These are phyloP conservation scores for Tetrahymena thermophila DNA, from an alignment of 73 alveolate species.

Conservation along the genomic window DNA sequence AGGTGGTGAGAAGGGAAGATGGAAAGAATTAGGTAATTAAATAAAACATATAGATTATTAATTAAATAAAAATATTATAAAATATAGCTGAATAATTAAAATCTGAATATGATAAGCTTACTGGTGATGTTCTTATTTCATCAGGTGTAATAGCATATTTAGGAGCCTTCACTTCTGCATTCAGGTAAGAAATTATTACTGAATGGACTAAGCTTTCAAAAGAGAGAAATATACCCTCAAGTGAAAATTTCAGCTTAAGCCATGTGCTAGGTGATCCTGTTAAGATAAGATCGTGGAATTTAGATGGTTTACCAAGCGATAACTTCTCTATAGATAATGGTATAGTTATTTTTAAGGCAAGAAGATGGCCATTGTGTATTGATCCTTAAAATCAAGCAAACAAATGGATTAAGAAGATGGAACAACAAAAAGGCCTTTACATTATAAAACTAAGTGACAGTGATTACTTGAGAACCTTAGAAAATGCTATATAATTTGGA, in stretches of 20 bases:
- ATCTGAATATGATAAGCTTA: constrained; percentile 73
- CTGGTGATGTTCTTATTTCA: constrained; percentile 69
- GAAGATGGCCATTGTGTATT: constrained; percentile 93
- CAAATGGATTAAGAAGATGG: constrained; percentile 73
- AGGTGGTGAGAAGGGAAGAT: constrained; percentile 96
- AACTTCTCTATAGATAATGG: constrained; percentile 76
- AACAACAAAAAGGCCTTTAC: constrained; percentile 26
- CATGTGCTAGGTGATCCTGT: constrained; percentile 94
- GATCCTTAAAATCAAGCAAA: constrained; percentile 86
- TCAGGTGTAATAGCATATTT: constrained; percentile 48
- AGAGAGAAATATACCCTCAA: constrained; percentile 59
- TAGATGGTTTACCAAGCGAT: constrained; percentile 71
- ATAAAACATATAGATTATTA: not conserved
- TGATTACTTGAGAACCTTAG: constrained; percentile 63
- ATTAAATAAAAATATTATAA: constrained; percentile 2
- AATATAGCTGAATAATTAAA: constrained; percentile 59
- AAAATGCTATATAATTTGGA: constrained; percentile 80
- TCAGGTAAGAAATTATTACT: constrained; percentile 55
- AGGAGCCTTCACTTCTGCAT: constrained; percentile 65
- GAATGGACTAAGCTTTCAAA: constrained; percentile 73
- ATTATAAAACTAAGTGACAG: constrained; percentile 63
- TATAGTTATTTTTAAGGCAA: constrained; percentile 67
- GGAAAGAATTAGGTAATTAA: constrained; percentile 62
- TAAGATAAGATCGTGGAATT: constrained; percentile 88
- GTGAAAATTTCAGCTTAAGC: constrained; percentile 71